Base-by-base conservation (phyloP, 2,329 filamentous ascomycete species). In the Nemania diffusa region DNA sequence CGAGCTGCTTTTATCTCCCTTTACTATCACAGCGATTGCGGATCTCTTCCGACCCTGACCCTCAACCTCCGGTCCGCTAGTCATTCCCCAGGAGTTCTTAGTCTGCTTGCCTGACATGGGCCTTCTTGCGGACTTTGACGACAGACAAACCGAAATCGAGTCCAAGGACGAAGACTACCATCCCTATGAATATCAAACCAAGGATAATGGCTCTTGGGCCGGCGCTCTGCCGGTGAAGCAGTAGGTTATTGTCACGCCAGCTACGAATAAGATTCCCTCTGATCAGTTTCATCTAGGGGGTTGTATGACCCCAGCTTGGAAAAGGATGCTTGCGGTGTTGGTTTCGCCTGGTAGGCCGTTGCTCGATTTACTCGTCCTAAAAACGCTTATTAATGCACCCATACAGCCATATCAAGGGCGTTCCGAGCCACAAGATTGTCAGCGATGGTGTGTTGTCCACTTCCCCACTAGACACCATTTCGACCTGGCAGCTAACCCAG, bases 301-400 rank as follows among this genome's bases (percentile, higher is more conserved):
- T 89, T 99, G 58, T 99, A 99, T 80, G 94, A 98, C 84, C 96
- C 96, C 71, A 90, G 91, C 80, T 89, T 97, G 72, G 96, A 98
- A 84, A 98, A 98, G 82, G 96, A 99, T 94, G 94, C 96, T 74
- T 99, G 96, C 79, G 96, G 96, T 92, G 96, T 99, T 78, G 96
- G 96, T 80, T 99, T 99, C 83, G 93, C 95, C 82, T 97, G 95
- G 93, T 97, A 86, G 65, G 72, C 61, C 50, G 2, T 62, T 37
- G n/a, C 15, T 40, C 37, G 20, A 55, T 26, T 56, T 53, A 53
- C 11, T 34, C 26, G n/a, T 24, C n/a, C 62, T 50, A 11, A 6
- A 32, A 37, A 42, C 55, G 69, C 53, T 70, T 51, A 73, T 66
- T 68, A 68, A 67, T 40, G 13, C 62, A 20, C 62, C 11, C 3